These are phyloP conservation scores for Calamus simplicifolius DNA, from an alignment of 176 grass and related monocot genomes.

Conservation along the genomic window DNA sequence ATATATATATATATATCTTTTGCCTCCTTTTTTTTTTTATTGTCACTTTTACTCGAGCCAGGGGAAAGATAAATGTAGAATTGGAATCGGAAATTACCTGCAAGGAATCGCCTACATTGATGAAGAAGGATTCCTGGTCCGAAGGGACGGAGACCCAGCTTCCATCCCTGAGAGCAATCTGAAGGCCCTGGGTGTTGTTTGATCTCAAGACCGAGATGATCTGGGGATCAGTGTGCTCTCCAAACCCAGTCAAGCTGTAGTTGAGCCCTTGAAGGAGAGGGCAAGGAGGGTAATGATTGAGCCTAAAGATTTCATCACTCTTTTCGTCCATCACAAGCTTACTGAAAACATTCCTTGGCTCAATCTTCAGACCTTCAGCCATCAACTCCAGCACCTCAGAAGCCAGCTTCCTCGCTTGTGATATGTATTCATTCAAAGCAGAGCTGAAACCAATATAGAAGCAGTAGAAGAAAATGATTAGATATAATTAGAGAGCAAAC, in stretches of 20 bases:
- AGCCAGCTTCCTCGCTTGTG: slow-evolving; percentile 43
- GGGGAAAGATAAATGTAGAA: too few relatives aligned
- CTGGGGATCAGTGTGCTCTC: slow-evolving; percentile 96
- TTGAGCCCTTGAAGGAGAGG: slow-evolving; percentile 43
- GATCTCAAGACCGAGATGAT: slow-evolving; percentile 76
- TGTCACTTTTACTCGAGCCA: too few relatives aligned
- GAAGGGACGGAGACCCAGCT: slow-evolving; percentile 79
- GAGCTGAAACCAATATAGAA: slow-evolving; percentile 20
- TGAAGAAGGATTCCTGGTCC: slow-evolving; percentile 70
- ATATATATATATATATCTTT: too few relatives aligned
- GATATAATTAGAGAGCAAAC: too few relatives aligned
- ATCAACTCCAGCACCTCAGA: slow-evolving; percentile 55
- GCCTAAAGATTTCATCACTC: slow-evolving; percentile 74
- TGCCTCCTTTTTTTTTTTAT: too few relatives aligned
- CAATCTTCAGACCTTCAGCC: slow-evolving; percentile 64
- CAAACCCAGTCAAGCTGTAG: slow-evolving; percentile 68
- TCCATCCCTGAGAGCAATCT: slow-evolving; percentile 55
- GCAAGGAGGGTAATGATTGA: slow-evolving; percentile 94
- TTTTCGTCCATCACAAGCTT: slow-evolving; percentile 29
- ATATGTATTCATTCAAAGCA: slow-evolving; percentile 57
- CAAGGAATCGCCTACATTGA: slow-evolving; percentile 88
- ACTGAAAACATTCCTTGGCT: slow-evolving; percentile 37
- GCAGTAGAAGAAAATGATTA: too few relatives aligned
- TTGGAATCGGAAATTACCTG: slow-evolving; percentile 37
- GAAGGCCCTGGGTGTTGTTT: slow-evolving; percentile 72